Conservation (phyloP, 345 rosid genomes). For the Hibiscus syriacus region DNA sequence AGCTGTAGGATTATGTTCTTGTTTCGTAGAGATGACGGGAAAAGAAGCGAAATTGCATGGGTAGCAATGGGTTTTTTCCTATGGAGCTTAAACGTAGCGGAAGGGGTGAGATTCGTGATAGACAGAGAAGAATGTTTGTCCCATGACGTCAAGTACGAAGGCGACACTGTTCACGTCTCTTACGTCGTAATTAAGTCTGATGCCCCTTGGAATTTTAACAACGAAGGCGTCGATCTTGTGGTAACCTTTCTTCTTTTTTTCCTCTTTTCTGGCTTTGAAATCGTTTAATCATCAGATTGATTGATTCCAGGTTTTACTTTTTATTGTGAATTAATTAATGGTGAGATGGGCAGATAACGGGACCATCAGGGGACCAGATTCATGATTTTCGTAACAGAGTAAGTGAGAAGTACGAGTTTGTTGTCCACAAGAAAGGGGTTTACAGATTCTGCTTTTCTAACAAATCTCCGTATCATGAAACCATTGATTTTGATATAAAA, state of each 20-base stretch:
- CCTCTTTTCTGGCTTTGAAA: too few species aligned
- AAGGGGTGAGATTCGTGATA: constrained; percentile 50
- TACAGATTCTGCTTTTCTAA: constrained; percentile 64
- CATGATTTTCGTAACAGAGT: constrained; percentile 55
- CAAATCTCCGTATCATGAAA: constrained; percentile 69
- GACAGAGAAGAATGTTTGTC: constrained; percentile 63
- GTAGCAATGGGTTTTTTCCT: constrained; percentile 13
- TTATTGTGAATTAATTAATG: background rate
- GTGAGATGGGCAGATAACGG: constrained; percentile 35
- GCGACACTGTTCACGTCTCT: constrained; percentile 57
- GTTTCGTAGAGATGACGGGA: background rate
- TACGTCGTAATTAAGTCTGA: constrained; percentile 60
- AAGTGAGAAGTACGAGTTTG: constrained; percentile 49
- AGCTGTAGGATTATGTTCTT: background rate
- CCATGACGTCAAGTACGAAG: constrained; percentile 53
- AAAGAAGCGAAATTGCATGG: constrained; percentile 16
- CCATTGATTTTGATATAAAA: constrained; percentile 62
- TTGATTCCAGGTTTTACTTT: background rate
- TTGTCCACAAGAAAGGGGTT: constrained; percentile 48
- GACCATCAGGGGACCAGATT: constrained; percentile 50
- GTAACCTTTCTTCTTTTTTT: constrained; percentile 15
- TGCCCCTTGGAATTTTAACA: constrained; percentile 43
- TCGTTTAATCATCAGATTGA: too few species aligned
- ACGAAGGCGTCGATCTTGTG: constrained; percentile 59
- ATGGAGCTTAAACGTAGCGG: constrained; percentile 23